A percentile compares a stretch with the other conserved stretches of the same genome.
phyloP scores from a whole-genome alignment of 345 rosid genomes.

The Populus alba region DNA sequence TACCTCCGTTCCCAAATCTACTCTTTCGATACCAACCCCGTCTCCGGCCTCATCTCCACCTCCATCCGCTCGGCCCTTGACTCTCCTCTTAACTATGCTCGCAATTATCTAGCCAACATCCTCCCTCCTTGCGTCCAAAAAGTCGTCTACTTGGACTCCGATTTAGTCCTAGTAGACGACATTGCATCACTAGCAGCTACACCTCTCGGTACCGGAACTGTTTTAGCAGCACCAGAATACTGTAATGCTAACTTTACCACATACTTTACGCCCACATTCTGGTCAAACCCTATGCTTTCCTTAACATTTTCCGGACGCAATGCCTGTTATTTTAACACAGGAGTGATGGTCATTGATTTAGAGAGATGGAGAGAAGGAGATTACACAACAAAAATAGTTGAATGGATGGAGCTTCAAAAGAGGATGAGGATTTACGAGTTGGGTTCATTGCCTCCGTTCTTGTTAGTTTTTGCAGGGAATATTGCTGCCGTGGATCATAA shows the following conservation, averaged over 20 bases:
- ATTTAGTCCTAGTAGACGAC: constrained; percentile 39
- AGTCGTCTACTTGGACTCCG: constrained; percentile 39
- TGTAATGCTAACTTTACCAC: constrained; percentile 40
- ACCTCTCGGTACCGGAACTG: constrained; percentile 19
- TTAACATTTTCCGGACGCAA: constrained; percentile 30
- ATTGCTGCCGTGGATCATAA: constrained; percentile 40
- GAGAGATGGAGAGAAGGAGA: constrained; percentile 37
- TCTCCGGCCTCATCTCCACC: constrained; percentile 40
- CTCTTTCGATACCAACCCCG: constrained; percentile 25
- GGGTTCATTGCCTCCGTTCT: constrained; percentile 42
- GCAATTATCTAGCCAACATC: constrained; percentile 36
- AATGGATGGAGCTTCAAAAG: constrained; percentile 49
- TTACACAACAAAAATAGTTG: constrained; percentile 34
- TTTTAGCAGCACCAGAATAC: constrained; percentile 41
- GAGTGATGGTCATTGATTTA: constrained; percentile 41
- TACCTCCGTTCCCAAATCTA: constrained; percentile 34
- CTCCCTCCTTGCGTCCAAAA: constrained; percentile 30
- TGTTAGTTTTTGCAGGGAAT: constrained; percentile 39
- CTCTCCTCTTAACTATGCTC: constrained; percentile 44
- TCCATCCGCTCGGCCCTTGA: constrained; percentile 43
- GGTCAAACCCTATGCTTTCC: constrained; percentile 38
- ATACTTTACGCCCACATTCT: constrained; percentile 40
- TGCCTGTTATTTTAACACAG: constrained; percentile 43
- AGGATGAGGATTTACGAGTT: constrained; percentile 44
- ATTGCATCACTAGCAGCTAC: constrained; percentile 34